Base-by-base conservation (phyloP, 352 stramenopile species). In the Phytopythium helicoides region DNA sequence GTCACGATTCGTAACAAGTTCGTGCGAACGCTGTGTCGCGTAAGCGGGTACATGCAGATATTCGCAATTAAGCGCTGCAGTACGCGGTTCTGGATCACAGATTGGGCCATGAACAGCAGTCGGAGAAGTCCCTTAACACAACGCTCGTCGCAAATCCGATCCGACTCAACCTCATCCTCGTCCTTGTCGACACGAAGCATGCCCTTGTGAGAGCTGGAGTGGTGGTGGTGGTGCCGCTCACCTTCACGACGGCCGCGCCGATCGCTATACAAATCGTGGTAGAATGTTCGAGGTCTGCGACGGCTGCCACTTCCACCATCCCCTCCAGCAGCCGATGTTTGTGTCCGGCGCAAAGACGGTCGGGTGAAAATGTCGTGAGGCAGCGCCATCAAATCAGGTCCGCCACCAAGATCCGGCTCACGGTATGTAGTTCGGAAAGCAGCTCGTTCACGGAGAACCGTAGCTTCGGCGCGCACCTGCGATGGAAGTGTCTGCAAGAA, bases 401-500 rank as follows among this genome's bases (percentile, higher is more conserved):
- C 68, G 19, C 69, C 71, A 3, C 71, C 68, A n/a, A 64, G 56
- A 33, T 67, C 62, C 14, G 60, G 62, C 15, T 81, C 75, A 42
- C 79, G 75, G 54, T 89, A 92, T 12, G 69, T 77, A 22, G 75
- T 74, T 36, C 75, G 81, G 47, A 93, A 94, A 3, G 82, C 80
- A 22, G 91, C 89, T 16, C 96, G 81, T 61, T 99, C 97, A 39
- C 96, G 78, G 26, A 99, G 64, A 22, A 98, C 66, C 76, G 98
- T 94, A 6, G 97, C 97, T 67, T 99, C 97, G 7, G 94, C 91
- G 54, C 95, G 78, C 11, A 99, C 81, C 63, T 97, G 87, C 6
- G 93, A 89, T 11, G 96, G 90, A 12, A 99, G 69, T 4, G 93
- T 98, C 54, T 92, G 82, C 56, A 99, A 73, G 59, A 99, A 98